These are phyloP conservation scores for Saposhnikovia divaricata DNA, from an alignment of 129 eudicot species.

Conservation along the genomic window DNA sequence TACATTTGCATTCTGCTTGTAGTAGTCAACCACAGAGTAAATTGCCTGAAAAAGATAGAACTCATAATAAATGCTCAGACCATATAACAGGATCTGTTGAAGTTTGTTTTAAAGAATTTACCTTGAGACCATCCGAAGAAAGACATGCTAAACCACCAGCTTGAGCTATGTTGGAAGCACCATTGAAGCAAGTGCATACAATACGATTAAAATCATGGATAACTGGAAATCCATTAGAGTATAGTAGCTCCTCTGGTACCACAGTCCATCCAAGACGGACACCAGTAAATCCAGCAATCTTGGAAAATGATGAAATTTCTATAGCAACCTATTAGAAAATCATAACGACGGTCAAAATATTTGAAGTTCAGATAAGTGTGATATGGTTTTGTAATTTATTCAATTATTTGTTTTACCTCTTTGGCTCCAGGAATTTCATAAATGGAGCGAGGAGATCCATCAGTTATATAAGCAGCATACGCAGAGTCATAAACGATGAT, in stretches of 20 bases:
- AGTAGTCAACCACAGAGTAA: constrained; percentile 54
- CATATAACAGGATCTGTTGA: background rate
- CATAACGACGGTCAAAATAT: no score
- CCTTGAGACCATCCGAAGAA: constrained; percentile 64
- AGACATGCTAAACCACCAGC: constrained; percentile 93
- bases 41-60: constrained; percentile 46
- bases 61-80: background rate
- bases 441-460: constrained; percentile 72
- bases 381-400: background rate
- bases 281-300: constrained; percentile 90
- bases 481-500: constrained; percentile 86
- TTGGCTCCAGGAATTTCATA: constrained; percentile 89
- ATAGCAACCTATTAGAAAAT: constrained; percentile 95
- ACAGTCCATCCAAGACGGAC: constrained; percentile 95
- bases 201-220: constrained; percentile 71
- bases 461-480: constrained; percentile 59
- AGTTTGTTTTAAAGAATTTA: constrained; percentile 13
- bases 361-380: no score
- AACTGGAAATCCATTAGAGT: constrained; percentile 64
- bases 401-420: constrained; percentile 35
- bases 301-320: constrained; percentile 84
- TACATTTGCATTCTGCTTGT: constrained; percentile 77
- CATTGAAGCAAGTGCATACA: constrained; percentile 75
- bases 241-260: constrained; percentile 69
- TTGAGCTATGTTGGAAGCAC: constrained; percentile 86